Evolutionary conservation across 352 stramenopile genomes (phyloP).

Genomic region (Phytophthora sp.): DNA sequence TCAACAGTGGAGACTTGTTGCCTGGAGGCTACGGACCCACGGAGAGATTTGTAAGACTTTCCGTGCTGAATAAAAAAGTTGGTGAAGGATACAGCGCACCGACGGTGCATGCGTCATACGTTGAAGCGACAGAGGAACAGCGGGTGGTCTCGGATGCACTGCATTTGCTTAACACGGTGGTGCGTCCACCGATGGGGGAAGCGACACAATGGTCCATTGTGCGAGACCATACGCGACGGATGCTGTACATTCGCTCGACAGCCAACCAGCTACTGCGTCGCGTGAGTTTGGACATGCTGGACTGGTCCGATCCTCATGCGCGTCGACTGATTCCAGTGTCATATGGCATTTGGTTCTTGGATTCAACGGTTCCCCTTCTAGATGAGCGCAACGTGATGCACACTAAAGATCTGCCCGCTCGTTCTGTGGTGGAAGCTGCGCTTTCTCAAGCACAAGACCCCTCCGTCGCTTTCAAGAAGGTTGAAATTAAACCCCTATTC

Average conservation of each 20-base stretch:
- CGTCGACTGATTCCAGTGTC: conserved; percentile 65
- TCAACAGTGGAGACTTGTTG: conserved; percentile 29
- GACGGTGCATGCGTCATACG: conserved; percentile 46
- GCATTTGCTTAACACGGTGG: conserved; percentile 73
- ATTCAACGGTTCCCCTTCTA: conserved; percentile 54
- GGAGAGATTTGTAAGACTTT: conserved; percentile 69
- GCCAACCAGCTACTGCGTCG: conserved; percentile 71
- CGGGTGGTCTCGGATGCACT: conserved; percentile 54
- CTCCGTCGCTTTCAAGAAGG: not conserved
- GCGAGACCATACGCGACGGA: conserved; percentile 63
- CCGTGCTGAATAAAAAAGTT: conserved; percentile 62
- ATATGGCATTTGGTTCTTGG: conserved; percentile 68
- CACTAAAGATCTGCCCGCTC: conserved; percentile 68
- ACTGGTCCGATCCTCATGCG: conserved; percentile 49
- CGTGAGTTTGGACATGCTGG: conserved; percentile 63
- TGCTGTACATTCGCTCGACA: conserved; percentile 77
- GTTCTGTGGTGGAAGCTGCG: conserved; percentile 50
- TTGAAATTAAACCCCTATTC: not conserved
- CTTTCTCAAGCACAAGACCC: conserved; percentile 22
- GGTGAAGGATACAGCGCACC: conserved; percentile 44
- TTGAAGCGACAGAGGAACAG: conserved; percentile 64
- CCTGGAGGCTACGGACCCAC: conserved; percentile 63
- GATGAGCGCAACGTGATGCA: conserved; percentile 45
- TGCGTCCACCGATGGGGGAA: conserved; percentile 48
- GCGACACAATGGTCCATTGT: conserved; percentile 76